Conservation (phyloP, 495 filamentous ascomycete genomes). For the Sporormia fimetaria region DNA sequence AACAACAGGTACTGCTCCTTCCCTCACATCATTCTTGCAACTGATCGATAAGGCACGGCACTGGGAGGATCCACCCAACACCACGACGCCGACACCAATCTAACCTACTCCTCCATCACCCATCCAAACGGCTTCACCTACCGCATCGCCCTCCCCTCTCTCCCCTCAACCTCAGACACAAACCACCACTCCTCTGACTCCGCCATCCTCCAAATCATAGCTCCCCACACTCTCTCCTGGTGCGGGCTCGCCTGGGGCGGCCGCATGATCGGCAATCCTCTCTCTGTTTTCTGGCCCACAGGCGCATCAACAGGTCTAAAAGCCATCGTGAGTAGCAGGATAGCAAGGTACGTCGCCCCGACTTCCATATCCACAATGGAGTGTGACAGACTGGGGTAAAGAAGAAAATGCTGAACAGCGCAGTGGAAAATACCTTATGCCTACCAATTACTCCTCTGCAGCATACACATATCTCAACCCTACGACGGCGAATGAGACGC, state of each 20-base stretch:
- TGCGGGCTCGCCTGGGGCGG: conserved; percentile 18
- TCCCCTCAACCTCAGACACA: conserved; percentile 2
- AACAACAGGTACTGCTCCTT: no score
- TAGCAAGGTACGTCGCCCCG: conserved; percentile 32
- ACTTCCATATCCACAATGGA: background rate
- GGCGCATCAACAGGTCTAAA: conserved; percentile 30
- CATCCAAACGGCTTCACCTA: conserved; percentile 9
- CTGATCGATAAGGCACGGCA: conserved; percentile 4
- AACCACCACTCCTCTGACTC: no score
- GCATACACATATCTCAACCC: conserved; percentile 36
- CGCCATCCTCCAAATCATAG: conserved; percentile 17
- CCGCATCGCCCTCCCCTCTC: conserved; percentile 9
- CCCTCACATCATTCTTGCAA: no score
- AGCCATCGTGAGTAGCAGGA: conserved; percentile 35
- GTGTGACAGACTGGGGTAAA: background rate
- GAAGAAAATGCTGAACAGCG: background rate
- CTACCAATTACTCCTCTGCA: conserved; percentile 31
- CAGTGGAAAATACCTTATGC: conserved; percentile 7
- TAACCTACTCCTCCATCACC: conserved; percentile 15
- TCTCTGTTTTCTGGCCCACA: conserved; percentile 12
- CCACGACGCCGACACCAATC: conserved; percentile 6
- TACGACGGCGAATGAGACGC: conserved; percentile 36
- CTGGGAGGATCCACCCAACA: conserved; percentile 2
- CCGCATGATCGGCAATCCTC: conserved; percentile 15
- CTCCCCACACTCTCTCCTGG: conserved; percentile 5